Percentiles rank a stretch among this genome's conserved stretches.
Conservation (phyloP, 345 rosid genomes). For the Theobroma cacao region DNA sequence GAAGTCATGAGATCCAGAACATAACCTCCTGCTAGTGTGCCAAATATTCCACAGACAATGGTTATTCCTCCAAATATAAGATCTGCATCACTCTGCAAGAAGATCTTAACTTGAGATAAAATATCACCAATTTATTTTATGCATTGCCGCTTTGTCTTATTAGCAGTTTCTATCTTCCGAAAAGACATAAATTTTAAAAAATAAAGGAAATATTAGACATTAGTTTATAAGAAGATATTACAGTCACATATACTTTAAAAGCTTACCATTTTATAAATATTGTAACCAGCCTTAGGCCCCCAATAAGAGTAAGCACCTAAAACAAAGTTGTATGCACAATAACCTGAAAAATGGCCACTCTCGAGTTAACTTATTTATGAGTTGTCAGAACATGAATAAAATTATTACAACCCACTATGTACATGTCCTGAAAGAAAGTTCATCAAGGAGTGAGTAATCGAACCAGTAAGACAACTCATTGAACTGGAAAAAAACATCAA, state of each 20-base stretch:
- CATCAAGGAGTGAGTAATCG: background rate
- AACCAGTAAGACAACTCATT: background rate
- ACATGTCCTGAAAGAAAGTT: background rate
- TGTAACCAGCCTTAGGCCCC: conserved; percentile 96
- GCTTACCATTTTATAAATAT: conserved; percentile 50
- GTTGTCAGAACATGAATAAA: background rate
- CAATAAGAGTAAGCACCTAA: conserved; percentile 95
- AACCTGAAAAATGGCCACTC: conserved; percentile 47
- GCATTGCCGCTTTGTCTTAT: background rate
- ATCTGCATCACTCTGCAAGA: conserved; percentile 76
- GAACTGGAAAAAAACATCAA: background rate
- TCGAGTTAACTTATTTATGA: background rate
- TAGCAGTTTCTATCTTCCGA: background rate
- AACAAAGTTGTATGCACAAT: conserved; percentile 84
- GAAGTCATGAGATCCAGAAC: conserved; percentile 64
- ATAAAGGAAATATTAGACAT: background rate
- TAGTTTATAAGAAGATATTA: background rate
- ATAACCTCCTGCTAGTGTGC: conserved; percentile 80
- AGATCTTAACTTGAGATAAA: conserved; percentile 8
- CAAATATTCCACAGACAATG: conserved; percentile 73
- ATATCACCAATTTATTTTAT: conserved; percentile 5
- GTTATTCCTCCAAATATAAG: conserved; percentile 90
- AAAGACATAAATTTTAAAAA: background rate
- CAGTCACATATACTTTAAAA: background rate
- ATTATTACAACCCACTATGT: background rate